Percentiles rank a stretch among this genome's conserved stretches.
These are phyloP conservation scores for Nicotiana undulata DNA, from an alignment of 257 asterid species.

Conservation along the genomic window DNA sequence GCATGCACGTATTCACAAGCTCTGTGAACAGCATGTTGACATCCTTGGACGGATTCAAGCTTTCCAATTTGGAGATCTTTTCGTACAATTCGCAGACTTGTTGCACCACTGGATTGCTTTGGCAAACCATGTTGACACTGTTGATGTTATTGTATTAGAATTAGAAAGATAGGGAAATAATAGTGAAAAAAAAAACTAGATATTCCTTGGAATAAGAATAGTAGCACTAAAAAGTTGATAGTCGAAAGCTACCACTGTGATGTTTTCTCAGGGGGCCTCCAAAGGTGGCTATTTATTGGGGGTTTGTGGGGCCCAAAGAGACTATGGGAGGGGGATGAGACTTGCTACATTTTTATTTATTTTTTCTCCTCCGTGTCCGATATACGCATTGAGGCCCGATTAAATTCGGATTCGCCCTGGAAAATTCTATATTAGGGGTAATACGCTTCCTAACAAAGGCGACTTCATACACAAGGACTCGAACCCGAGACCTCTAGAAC, in stretches of 20 bases:
- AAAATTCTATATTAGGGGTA: too few species aligned
- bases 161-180: background rate
- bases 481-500: too few species aligned
- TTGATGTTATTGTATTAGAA: background rate
- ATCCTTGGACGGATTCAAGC: constrained; percentile 55
- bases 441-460: too few species aligned
- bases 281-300: constrained; percentile 4
- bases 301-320: background rate
- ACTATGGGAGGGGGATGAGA: background rate
- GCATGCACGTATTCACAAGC: constrained; percentile 70
- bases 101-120: constrained; percentile 50
- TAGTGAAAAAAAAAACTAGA: background rate
- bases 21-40: constrained; percentile 63
- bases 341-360: background rate
- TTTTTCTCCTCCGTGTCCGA: too few species aligned
- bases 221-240: background rate
- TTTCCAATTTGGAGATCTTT: constrained; percentile 49
- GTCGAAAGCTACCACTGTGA: background rate
- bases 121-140: constrained; percentile 75
- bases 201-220: background rate
- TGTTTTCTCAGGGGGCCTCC: background rate
- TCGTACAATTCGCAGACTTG: constrained; percentile 42
- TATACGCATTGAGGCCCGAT: too few species aligned
- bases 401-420: too few species aligned
- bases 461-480: too few species aligned